These are phyloP conservation scores for Boletellus sp. DNA, from an alignment of 768 basidiomycete species.

Conservation along the genomic window DNA sequence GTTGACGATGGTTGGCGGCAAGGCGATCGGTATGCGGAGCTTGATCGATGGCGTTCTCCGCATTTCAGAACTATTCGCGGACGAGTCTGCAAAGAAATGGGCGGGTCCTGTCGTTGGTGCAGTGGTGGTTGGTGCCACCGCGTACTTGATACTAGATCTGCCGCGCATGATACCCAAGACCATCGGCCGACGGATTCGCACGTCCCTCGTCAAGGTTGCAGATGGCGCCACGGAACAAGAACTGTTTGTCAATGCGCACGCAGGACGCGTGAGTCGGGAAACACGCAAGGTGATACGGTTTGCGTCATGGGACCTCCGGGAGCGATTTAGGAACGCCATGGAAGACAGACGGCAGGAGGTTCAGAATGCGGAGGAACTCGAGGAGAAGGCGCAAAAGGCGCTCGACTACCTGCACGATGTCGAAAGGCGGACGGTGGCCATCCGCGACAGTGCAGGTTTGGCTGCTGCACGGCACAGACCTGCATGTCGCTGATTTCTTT, in stretches of 20 bases:
- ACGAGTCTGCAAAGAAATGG: slow-evolving; percentile 82
- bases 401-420: slow-evolving; percentile 64
- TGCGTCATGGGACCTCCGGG: slow-evolving; percentile 86
- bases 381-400: slow-evolving; percentile 66
- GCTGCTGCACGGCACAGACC: slow-evolving; percentile 5
- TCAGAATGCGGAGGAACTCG: slow-evolving; percentile 67
- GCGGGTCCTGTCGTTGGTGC: slow-evolving; percentile 82
- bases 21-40: slow-evolving; percentile 69
- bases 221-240: slow-evolving; percentile 48
- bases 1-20: slow-evolving; percentile 84
- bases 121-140: slow-evolving; percentile 63
- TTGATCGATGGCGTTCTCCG: slow-evolving; percentile 77
- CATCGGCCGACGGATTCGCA: slow-evolving; percentile 78
- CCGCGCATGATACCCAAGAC: slow-evolving; percentile 86
- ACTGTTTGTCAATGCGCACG: slow-evolving; percentile 64
- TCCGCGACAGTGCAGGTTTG: slow-evolving; percentile 30
- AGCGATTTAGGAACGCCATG: slow-evolving; percentile 75
- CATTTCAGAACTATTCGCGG: slow-evolving; percentile 72
- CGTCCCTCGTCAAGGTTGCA: slow-evolving; percentile 50
- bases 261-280: slow-evolving; percentile 71
- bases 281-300: slow-evolving; percentile 89
- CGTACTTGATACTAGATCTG: slow-evolving; percentile 83
- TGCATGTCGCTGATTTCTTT: slow-evolving; percentile 3
- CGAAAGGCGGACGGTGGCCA: slow-evolving; percentile 41
- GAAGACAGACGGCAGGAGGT: slow-evolving; percentile 81